Base-by-base conservation (phyloP, 139 green algal species). In the Mesostigma viride region DNA sequence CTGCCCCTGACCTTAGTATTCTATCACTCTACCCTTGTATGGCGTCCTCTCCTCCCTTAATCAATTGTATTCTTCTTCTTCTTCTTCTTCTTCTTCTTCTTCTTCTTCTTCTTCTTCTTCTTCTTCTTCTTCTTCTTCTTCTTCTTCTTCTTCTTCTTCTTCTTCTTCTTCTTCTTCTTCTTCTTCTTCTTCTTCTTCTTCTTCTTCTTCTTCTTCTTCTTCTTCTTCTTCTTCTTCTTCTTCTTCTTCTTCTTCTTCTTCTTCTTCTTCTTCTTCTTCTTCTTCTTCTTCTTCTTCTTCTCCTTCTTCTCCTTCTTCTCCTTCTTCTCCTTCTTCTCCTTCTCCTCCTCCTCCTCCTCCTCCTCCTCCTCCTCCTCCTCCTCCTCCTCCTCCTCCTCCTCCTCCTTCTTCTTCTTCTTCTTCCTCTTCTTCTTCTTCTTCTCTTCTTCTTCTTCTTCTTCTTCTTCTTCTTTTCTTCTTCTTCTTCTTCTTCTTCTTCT, bases 71-170 rank as follows among this genome's bases (percentile, higher is more conserved):
- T 56, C 45, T 56, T 56, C 45, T 56, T 56, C 45, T 56, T 56
- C 45, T 56, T 56, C 45, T 22, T 56, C 45, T 56, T 56, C 45
- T 56, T 56, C 45, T 22, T 56, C 45, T 56, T 56, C 45, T 56
- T 56, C 45, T 56, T 56, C 45, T 56, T 56, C 45, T 56, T 56
- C 45, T 56, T 56, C 45, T 56, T 56, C 45, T 56, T 56, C 45
- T 56, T 56, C 45, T 56, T 56, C 45, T 56, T 56, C 45, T 56
- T 56, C 45, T 56, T 56, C 45, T 56, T 56, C 45, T 56, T 56
- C 45, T 22, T 56, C 45, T 56, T 56, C 45, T 56, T 56, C 45
- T 56, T 56, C 45, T 56, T 56, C 45, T 56, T 56, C 45, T 56
- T 56, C 45, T 56, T 56, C 45, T 22, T 22, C 22, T 56, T 28